Evolutionary conservation across 306 rosid genomes (phyloP), one percentile per base, ranked within the genome.

Genomic region (Dryas alaskensis): DNA sequence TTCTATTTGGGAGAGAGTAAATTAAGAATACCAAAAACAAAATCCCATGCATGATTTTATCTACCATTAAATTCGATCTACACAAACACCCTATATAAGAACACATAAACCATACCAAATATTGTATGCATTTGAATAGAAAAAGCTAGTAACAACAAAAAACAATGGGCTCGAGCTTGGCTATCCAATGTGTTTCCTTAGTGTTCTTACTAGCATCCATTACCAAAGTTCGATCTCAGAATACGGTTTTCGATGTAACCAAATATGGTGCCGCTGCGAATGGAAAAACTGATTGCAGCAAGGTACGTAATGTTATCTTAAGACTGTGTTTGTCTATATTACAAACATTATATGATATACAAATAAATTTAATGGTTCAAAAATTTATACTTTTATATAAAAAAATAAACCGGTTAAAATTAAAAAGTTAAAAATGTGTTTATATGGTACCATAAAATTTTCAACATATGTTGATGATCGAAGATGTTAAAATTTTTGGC

Each of bases 221-320:
- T 54, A 13, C 46, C 49, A 45, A 66, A 44, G 79, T 22, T 42
- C 17, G 22, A 31, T 70, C 87, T 9, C 27, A 40, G 5, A 12
- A 1, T 8, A 61, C 2, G 1, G 48, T 78, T 49, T 84, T 84
- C 22, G 40, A 80, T 48, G 59, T 78, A 9, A 6, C 17, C 0
- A 19, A 50, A 11, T 57, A 25, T 49, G 83, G 83, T 5, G 85
- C 72, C 4, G 5, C 10, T 13, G 67, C 77, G 14, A 78, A 75
- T 60, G 81, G 60, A 69, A 76, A 31, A 57, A 75, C 72, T 0
- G 82, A 84, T 22, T 68, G 27, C 72, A 70, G 61, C 51, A 50
- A 84, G 86, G 86, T 81, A 22, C 22, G 22, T 22, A 31, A 31
- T 31, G 37, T 31, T 31, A 31, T 0, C 37, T 31, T 31, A 31